These are phyloP conservation scores for Aspergillus ruber DNA, from an alignment of 2,329 filamentous ascomycete species.

Conservation along the genomic window DNA sequence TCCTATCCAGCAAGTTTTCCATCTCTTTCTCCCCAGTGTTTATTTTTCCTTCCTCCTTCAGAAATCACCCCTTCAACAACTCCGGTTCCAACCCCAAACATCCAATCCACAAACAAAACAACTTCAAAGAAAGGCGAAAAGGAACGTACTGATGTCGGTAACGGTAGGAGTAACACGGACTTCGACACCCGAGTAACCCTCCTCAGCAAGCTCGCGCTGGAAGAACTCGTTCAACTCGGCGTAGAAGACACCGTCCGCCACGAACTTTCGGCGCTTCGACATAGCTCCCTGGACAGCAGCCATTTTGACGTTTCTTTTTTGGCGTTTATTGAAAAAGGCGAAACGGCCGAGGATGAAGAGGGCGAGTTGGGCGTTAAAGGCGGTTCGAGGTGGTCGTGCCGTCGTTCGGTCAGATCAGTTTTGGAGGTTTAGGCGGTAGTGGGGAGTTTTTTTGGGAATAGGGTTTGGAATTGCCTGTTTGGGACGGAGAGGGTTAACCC, in stretches of 20 bases:
- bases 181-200: conserved; percentile 99
- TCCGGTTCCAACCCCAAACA: neutral
- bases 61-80: no score
- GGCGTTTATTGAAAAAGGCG: conserved; percentile 28
- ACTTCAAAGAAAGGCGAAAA: conserved; percentile 12
- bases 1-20: no score
- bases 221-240: conserved; percentile 99
- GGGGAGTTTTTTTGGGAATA: conserved; percentile 32
- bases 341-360: conserved; percentile 26
- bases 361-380: conserved; percentile 19
- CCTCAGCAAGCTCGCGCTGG: conserved; percentile 99
- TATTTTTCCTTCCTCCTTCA: no score
- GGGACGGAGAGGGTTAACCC: conserved; percentile 34
- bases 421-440: conserved; percentile 31
- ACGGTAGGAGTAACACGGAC: conserved; percentile 99
- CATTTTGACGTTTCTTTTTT: conserved; percentile 40
- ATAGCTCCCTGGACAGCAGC: conserved; percentile 47
- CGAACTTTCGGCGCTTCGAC: conserved; percentile 62
- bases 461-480: conserved; percentile 26
- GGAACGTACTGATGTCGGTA: conserved; percentile 83
- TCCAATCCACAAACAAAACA: conserved; percentile 8
- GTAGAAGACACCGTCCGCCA: conserved; percentile 99
- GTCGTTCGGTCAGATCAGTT: conserved; percentile 24
- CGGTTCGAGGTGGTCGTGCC: conserved; percentile 24
- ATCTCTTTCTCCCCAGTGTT: no score